Conservation (phyloP, 164 flowering plant species). For the Nymphaea colorata region DNA sequence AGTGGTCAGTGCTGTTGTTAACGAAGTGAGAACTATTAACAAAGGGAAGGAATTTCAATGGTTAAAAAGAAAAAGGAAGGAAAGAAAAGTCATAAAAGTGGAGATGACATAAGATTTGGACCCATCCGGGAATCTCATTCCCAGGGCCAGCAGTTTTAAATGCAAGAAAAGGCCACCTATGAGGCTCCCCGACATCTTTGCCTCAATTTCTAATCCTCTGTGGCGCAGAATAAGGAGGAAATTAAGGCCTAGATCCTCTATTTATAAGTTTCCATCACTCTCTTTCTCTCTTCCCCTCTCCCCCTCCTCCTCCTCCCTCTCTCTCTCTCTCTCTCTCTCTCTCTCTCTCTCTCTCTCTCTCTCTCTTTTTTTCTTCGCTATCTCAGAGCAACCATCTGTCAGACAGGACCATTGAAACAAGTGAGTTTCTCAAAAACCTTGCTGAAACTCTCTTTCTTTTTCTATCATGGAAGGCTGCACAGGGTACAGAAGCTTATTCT, state of each 20-base stretch:
- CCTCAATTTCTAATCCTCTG: conserved; percentile 48
- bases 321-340: conserved; percentile 7
- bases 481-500: neutral
- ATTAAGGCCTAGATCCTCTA: conserved; percentile 35
- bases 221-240: conserved; percentile 81
- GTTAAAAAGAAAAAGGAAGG: neutral
- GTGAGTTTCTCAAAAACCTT: conserved; percentile 4
- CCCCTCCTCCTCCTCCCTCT: conserved; percentile 7
- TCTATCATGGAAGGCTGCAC: neutral
- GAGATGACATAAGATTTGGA: neutral
- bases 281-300: conserved; percentile 12
- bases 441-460: neutral
- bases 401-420: conserved; percentile 1
- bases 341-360: conserved; percentile 6
- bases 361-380: conserved; percentile 5
- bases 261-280: conserved; percentile 8
- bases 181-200: conserved; percentile 32
- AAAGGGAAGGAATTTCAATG: conserved; percentile 2
- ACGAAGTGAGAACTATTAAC: too few relatives aligned
- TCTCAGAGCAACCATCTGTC: neutral
- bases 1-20: conserved; percentile 12
- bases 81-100: conserved; percentile 1
- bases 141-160: conserved; percentile 7
- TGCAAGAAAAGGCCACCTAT: conserved; percentile 18
- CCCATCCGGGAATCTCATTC: conserved; percentile 4